Conservation (phyloP, 305 asterid genomes). For the Fraxinus latifolia region DNA sequence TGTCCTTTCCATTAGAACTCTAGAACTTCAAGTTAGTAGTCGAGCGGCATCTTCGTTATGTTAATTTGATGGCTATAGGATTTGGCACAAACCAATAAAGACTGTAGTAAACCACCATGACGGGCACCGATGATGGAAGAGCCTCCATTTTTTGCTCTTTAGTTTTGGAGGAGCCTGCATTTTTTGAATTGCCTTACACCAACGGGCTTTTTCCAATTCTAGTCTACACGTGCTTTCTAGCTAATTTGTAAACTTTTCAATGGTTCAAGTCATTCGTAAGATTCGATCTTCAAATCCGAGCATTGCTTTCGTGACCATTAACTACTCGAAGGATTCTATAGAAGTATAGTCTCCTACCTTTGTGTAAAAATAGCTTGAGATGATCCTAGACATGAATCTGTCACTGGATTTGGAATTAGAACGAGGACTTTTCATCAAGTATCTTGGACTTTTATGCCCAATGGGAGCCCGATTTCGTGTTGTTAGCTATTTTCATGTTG, state of each 20-base stretch:
- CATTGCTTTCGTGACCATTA: not conserved
- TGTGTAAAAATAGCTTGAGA: not conserved
- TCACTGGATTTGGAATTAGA: not conserved
- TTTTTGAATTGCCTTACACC: not conserved
- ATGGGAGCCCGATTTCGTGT: too few relatives aligned
- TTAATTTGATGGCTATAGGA: not conserved
- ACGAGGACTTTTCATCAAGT: not conserved
- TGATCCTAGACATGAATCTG: not conserved
- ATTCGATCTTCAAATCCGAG: not conserved
- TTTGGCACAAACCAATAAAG: not conserved
- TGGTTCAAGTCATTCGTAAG: too few relatives aligned
- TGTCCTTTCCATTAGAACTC: not conserved
- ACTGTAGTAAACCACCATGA: not conserved
- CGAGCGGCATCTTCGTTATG: not conserved
- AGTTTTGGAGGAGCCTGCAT: not conserved
- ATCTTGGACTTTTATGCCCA: too few relatives aligned
- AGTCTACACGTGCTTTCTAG: not conserved
- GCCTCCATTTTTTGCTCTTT: not conserved
- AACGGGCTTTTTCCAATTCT: not conserved
- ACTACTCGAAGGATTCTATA: not conserved
- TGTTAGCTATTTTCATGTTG: too few relatives aligned
- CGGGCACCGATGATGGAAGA: not conserved
- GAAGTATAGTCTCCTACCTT: not conserved
- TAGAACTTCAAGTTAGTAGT: not conserved
- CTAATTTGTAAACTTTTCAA: not conserved